Evolutionary conservation across 2,329 filamentous ascomycete genomes (phyloP).

Genomic region (Rutstroemia sydowiana): DNA sequence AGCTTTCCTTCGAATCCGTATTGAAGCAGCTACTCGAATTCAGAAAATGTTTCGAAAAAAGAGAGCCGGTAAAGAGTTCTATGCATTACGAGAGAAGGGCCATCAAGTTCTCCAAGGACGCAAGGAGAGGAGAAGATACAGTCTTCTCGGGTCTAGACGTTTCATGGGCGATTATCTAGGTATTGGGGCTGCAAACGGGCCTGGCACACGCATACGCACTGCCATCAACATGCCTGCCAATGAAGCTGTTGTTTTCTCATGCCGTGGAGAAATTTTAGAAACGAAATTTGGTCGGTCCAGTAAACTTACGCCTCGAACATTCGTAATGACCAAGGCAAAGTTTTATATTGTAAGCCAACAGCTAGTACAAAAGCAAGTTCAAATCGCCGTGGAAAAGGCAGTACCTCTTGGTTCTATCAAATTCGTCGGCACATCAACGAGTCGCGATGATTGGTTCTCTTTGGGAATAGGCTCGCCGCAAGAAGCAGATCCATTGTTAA

Average conservation of each 20-base stretch:
- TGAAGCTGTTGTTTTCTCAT: constrained; percentile 81
- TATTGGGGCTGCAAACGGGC: constrained; percentile 70
- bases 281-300: constrained; percentile 95
- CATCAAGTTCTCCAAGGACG: constrained; percentile 73
- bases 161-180: constrained; percentile 95
- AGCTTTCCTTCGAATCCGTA: constrained; percentile 87
- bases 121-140: constrained; percentile 88
- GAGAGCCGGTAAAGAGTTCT: constrained; percentile 80
- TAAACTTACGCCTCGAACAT: constrained; percentile 78
- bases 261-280: constrained; percentile 80
- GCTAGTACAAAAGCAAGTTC: constrained; percentile 71
- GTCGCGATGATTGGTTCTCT: constrained; percentile 95
- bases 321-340: constrained; percentile 78
- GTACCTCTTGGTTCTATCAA: constrained; percentile 84
- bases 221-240: constrained; percentile 63
- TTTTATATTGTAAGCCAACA: constrained; percentile 85
- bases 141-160: constrained; percentile 80
- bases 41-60: constrained; percentile 95
- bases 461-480: constrained; percentile 83
- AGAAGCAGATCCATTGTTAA: constrained; percentile 88
- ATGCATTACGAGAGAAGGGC: constrained; percentile 81
- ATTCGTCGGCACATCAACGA: constrained; percentile 70
- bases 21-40: constrained; percentile 87
- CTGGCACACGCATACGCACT: constrained; percentile 72
- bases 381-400: constrained; percentile 73